Evolutionary conservation across 352 stramenopile species (phyloP), one percentile per base, ranked within the genome.

Genomic region (Halophytophthora polymorphica): DNA sequence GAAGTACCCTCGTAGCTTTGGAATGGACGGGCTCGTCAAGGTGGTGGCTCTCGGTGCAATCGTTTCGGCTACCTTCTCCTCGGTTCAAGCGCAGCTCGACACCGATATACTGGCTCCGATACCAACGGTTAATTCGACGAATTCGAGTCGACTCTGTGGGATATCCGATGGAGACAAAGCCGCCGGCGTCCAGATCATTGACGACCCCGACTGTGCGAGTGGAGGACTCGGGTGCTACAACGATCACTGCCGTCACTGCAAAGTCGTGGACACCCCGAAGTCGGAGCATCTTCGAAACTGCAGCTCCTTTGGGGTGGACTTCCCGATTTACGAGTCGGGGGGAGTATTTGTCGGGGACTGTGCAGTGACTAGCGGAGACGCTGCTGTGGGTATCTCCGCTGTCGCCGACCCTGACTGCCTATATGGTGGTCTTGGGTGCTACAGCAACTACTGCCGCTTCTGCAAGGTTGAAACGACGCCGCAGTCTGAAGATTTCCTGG

Each of bases 221-320:
- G 69, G 69, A 25, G 69, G 69, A 0, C 53, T 79, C 17, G 69
- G 69, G 1, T 79, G 69, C 51, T 73, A 66, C 58, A 68, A 51
- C 38, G 53, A 62, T 23, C 48, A 58, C 41, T 80, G 70, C 46
- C 66, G 70, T n/a, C 74, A 50, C 17, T 80, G 70, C 56, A 76
- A 73, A 44, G n/a, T 58, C 13, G 15, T 59, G 1, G 57, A 69
- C 14, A 69, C 63, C 0, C 55, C 61, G 6, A 56, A 77, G 55
- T 76, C 69, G 14, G 42, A 49, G 17, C n/a, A 59, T 2, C 61
- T 72, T 11, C 33, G 58, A n/a, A 56, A 64, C 22, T 80, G 69
- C 47, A 51, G 51, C 2, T 28, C 23, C 17, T 55, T 67, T 35
- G 56, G 44, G 5, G 66, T 45, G 18, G 28, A 57, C 2, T 67